Evolutionary conservation across 768 basidiomycete genomes (phyloP).

Genomic region (Lactarius akahatsu): DNA sequence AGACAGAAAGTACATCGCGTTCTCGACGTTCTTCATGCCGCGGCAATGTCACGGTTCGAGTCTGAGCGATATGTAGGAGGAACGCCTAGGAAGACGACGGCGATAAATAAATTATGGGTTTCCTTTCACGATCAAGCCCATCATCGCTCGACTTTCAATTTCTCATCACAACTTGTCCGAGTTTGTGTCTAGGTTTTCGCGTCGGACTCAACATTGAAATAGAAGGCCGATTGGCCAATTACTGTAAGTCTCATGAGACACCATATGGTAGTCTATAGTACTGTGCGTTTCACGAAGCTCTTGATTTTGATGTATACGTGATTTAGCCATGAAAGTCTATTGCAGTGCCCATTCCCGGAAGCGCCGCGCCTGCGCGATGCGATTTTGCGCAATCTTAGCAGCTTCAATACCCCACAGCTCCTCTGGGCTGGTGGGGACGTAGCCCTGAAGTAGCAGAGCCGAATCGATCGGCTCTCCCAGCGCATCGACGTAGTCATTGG

Average conservation of each 20-base stretch:
- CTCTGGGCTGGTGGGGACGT: slow-evolving; percentile 14
- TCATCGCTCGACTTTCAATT: no score
- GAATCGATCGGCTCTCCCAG: slow-evolving; percentile 32
- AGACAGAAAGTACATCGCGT: no score
- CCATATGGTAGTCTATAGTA: not conserved
- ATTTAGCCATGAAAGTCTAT: not conserved
- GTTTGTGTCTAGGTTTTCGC: not conserved
- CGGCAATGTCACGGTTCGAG: no score
- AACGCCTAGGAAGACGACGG: no score
- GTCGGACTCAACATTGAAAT: slow-evolving; percentile 34
- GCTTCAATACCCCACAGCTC: slow-evolving; percentile 25
- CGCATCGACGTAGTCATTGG: slow-evolving; percentile 28
- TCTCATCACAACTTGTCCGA: no score
- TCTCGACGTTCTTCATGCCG: no score
- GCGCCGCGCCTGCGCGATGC: slow-evolving; percentile 13
- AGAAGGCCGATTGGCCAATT: slow-evolving; percentile 24
- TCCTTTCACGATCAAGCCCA: no score
- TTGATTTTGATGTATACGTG: not conserved
- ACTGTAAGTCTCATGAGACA: slow-evolving; percentile 21
- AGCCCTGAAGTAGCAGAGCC: not conserved
- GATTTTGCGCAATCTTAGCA: slow-evolving; percentile 5
- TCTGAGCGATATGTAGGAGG: no score
- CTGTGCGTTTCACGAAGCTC: not conserved
- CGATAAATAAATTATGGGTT: no score
- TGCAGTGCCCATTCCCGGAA: slow-evolving; percentile 23